phyloP scores from a whole-genome alignment of 352 stramenopile genomes.

The Globisporangium uncinulatum region DNA sequence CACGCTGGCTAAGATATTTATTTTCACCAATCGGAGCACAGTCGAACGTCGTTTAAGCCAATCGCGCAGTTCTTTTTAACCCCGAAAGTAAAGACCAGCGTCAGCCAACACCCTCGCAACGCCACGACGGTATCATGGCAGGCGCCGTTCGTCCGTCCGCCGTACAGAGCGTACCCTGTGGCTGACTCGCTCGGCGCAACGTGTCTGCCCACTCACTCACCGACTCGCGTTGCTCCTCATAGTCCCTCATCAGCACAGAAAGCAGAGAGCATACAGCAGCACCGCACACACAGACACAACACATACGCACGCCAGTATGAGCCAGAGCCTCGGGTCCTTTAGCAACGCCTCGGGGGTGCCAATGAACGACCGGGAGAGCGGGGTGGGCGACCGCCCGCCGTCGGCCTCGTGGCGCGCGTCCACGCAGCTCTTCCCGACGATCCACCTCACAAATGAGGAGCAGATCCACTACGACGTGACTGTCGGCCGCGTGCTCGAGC shows the following conservation, averaged over 20 bases:
- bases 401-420: conserved; percentile 9
- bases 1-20: too few species aligned
- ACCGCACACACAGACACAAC: too few species aligned
- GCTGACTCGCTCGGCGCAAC: neutral
- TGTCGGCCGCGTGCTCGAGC: conserved; percentile 13
- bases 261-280: too few species aligned
- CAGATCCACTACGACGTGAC: conserved; percentile 17
- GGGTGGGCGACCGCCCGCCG: neutral
- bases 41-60: too few species aligned
- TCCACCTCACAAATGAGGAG: conserved; percentile 14
- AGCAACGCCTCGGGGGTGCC: neutral
- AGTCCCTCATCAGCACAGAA: too few species aligned
- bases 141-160: neutral
- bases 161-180: neutral
- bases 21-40: too few species aligned
- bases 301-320: too few species aligned
- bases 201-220: too few species aligned
- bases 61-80: too few species aligned
- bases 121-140: neutral
- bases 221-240: too few species aligned
- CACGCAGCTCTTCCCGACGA: conserved; percentile 15
- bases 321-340: too few species aligned
- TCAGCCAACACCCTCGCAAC: neutral
- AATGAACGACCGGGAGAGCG: neutral
- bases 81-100: too few species aligned